Evolutionary conservation across 805 yeast genomes (phyloP), one percentile per base, ranked within the genome.

Genomic region (Candida peoriensis): DNA sequence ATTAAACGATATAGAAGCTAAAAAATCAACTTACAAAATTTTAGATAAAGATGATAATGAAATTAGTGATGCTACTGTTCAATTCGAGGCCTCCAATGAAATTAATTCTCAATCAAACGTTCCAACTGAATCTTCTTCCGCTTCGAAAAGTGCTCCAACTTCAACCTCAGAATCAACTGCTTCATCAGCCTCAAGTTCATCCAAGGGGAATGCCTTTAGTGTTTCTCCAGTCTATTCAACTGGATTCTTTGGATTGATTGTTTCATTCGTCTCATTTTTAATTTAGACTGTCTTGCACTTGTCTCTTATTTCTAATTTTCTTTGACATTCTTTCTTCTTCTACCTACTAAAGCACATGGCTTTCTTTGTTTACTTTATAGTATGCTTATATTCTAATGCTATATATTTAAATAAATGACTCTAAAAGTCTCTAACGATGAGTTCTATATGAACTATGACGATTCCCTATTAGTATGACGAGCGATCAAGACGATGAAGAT

Each of bases 11-110:
- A 58, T 70, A 28, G 47, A 54, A 12, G 56, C 61, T 2, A 61
- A 53, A 37, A 42, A 57, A 9, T 58, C 71, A 4, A 65, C 63
- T 32, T 70, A 64, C 45, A 54, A 66, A 4, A 58, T 72, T 22
- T 48, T 42, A 27, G 64, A 69, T 38, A 42, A 55, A 12, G 47
- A 58, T 20, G 70, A 63, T 28, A 44, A 52, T 11, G 54, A 41
- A 18, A 45, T 68, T 22, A 35, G 55, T 8, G 48, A 50, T 36
- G 62, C 72, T 4, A 57, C 63, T 8, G 64, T 69, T n/a, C 43
- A 57, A 3, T 63, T 68, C 36, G 49, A 48, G 20, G 46, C 58
- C 8, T 54, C 54, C 1, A 60, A 69, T 43, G 52, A 57, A 23
- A 45, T 66, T 37, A 68, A 72, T 23, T 33, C 58, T 8, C 50